Percentiles rank a stretch among this genome's conserved stretches.
phyloP scores from a whole-genome alignment of 2,329 filamentous ascomycete genomes.

The Thelonectria blattea region DNA sequence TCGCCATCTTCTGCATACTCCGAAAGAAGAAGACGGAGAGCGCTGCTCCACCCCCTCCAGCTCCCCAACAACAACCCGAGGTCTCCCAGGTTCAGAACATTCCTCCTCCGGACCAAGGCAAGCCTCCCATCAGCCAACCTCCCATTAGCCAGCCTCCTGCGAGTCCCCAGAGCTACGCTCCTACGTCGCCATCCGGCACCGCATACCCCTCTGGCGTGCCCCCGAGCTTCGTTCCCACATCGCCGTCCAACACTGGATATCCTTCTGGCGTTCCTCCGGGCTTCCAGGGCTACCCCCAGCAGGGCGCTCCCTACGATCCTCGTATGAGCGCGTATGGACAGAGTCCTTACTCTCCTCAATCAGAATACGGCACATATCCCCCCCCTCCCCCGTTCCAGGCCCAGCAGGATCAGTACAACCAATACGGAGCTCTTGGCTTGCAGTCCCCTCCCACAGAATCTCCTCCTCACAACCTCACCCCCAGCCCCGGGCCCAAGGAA shows the following conservation, averaged over 20 bases:
- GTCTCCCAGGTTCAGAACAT: background rate
- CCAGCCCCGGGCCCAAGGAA: slow-evolving; percentile 39
- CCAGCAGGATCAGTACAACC: slow-evolving; percentile 34
- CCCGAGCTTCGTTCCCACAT: slow-evolving; percentile 31
- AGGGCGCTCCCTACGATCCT: slow-evolving; percentile 35
- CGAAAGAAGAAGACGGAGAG: slow-evolving; percentile 46
- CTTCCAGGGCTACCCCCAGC: slow-evolving; percentile 28
- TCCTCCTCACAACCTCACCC: slow-evolving; percentile 40
- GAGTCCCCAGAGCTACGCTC: slow-evolving; percentile 32
- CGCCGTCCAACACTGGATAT: slow-evolving; percentile 34
- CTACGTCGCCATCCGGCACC: slow-evolving; percentile 32
- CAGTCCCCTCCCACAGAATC: slow-evolving; percentile 30
- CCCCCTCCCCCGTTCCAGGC: slow-evolving; percentile 20
- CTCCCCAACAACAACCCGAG: slow-evolving; percentile 13
- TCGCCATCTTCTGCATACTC: slow-evolving; percentile 49
- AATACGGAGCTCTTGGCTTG: slow-evolving; percentile 31
- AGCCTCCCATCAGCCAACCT: slow-evolving; percentile 30
- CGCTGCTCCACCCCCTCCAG: slow-evolving; percentile 22
- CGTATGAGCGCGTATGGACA: slow-evolving; percentile 31
- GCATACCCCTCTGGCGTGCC: slow-evolving; percentile 40
- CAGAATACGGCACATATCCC: slow-evolving; percentile 32
- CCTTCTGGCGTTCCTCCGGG: slow-evolving; percentile 38
- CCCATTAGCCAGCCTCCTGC: slow-evolving; percentile 31
- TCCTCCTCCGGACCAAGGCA: slow-evolving; percentile 16
- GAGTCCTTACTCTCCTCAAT: slow-evolving; percentile 27